These are phyloP conservation scores for Apiospora koreana DNA, from an alignment of 2,329 filamentous ascomycete species.

Conservation along the genomic window DNA sequence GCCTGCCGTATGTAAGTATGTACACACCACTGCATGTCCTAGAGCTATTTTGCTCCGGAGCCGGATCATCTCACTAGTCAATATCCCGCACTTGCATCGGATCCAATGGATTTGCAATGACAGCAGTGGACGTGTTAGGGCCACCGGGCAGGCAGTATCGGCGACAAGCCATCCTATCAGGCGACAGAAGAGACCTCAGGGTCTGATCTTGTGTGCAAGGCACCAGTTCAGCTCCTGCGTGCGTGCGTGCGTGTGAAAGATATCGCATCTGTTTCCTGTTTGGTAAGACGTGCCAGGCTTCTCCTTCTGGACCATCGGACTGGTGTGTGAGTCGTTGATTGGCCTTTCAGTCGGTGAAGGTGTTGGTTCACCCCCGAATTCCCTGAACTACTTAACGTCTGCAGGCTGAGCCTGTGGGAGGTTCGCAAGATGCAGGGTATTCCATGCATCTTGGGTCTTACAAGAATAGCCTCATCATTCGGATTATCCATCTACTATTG, in stretches of 20 bases:
- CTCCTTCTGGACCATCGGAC: not conserved
- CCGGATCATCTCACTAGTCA: not conserved
- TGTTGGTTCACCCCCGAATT: not conserved
- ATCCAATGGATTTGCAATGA: not conserved
- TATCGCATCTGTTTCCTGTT: not conserved
- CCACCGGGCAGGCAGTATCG: not conserved
- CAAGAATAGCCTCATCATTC: not conserved
- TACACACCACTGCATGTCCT: not conserved
- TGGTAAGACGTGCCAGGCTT: not conserved
- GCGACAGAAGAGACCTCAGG: not conserved
- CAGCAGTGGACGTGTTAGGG: not conserved
- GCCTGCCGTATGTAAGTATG: not conserved
- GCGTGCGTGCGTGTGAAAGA: not conserved
- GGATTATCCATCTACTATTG: not conserved
- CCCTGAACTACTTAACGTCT: not conserved
- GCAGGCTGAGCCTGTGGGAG: not conserved
- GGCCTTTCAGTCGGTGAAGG: not conserved
- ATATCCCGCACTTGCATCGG: constrained; percentile 12
- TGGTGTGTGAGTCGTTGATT: not conserved
- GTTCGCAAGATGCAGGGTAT: not conserved
- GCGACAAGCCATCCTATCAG: not conserved
- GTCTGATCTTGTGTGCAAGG: not conserved
- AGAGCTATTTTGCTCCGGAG: not conserved
- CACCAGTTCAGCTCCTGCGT: not conserved
- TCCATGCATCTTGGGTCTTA: not conserved